Evolutionary conservation across 495 filamentous ascomycete genomes (phyloP).

Genomic region (Penicilliopsis zonata): DNA sequence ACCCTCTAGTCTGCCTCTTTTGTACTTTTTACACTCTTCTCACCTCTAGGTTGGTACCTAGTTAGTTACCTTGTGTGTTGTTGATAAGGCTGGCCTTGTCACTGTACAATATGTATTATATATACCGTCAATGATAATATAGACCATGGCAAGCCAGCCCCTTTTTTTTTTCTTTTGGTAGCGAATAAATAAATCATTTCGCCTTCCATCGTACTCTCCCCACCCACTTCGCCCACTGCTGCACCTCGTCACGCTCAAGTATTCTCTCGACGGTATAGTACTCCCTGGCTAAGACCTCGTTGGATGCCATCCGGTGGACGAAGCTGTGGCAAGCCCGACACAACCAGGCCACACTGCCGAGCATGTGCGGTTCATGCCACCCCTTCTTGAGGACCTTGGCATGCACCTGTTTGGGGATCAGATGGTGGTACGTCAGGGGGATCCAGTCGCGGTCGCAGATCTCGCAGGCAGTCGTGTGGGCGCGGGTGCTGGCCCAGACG

Average conservation of each 20-base stretch:
- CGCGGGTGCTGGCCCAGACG: constrained; percentile 43
- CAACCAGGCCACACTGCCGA: constrained; percentile 79
- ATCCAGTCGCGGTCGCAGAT: constrained; percentile 73
- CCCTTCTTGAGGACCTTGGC: constrained; percentile 68
- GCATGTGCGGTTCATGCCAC: constrained; percentile 64
- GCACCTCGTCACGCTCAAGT: constrained; percentile 59
- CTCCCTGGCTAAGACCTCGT: constrained; percentile 69
- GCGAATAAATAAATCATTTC: constrained; percentile 14
- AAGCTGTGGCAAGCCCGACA: constrained; percentile 81
- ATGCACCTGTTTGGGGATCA: constrained; percentile 68
- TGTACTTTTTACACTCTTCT: constrained; percentile 1
- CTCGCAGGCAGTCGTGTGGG: constrained; percentile 55
- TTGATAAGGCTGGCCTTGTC: not conserved
- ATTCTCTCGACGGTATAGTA: constrained; percentile 63
- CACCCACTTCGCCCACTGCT: constrained; percentile 57
- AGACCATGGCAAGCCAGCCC: not conserved
- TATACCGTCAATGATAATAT: constrained; percentile 1
- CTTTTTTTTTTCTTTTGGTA: constrained; percentile 1
- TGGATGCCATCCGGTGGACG: constrained; percentile 63
- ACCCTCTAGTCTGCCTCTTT: constrained; percentile 18
- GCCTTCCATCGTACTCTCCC: constrained; percentile 54
- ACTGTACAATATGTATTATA: not conserved
- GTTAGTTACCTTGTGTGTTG: not conserved
- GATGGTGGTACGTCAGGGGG: constrained; percentile 69
- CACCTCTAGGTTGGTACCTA: not conserved